phyloP scores from a whole-genome alignment of 1,139 yeast genomes.

The Magnusiomyces fungicola region DNA sequence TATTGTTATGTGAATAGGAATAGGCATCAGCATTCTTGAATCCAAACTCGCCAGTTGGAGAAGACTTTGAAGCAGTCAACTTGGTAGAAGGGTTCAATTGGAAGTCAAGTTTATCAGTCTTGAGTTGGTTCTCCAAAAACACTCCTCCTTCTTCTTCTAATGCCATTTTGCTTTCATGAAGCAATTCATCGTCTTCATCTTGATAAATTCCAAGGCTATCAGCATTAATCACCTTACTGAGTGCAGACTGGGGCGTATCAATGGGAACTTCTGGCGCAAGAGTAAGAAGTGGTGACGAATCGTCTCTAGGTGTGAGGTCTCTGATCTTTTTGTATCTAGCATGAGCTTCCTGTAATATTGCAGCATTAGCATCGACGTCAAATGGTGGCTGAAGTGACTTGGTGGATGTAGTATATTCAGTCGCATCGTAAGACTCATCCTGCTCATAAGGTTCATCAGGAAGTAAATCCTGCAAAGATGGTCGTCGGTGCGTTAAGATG shows the following conservation, averaged over 20 bases:
- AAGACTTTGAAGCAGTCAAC: neutral
- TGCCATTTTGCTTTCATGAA: neutral
- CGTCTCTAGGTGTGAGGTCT: neutral
- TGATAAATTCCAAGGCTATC: neutral
- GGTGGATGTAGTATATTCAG: neutral
- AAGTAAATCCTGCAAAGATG: neutral
- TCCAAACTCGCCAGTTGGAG: slow-evolving; percentile 2
- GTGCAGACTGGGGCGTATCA: neutral
- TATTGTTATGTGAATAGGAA: neutral
- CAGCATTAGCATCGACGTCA: too few species aligned
- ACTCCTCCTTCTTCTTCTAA: neutral
- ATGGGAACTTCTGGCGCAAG: slow-evolving; percentile 1
- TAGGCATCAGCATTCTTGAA: slow-evolving; percentile 4
- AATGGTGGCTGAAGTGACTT: neutral
- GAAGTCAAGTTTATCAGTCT: neutral
- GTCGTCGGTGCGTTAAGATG: neutral
- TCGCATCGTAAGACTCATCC: neutral
- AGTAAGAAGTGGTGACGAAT: neutral
- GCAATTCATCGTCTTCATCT: neutral
- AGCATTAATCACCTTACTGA: neutral
- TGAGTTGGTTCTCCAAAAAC: neutral
- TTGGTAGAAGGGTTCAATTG: neutral
- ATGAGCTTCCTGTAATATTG: slow-evolving; percentile 1
- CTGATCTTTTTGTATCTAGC: neutral
- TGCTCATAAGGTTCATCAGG: neutral